Evolutionary conservation across 2,329 filamentous ascomycete species (phyloP), one percentile per base, ranked within the genome.

Genomic region (Cladosporium sp.): DNA sequence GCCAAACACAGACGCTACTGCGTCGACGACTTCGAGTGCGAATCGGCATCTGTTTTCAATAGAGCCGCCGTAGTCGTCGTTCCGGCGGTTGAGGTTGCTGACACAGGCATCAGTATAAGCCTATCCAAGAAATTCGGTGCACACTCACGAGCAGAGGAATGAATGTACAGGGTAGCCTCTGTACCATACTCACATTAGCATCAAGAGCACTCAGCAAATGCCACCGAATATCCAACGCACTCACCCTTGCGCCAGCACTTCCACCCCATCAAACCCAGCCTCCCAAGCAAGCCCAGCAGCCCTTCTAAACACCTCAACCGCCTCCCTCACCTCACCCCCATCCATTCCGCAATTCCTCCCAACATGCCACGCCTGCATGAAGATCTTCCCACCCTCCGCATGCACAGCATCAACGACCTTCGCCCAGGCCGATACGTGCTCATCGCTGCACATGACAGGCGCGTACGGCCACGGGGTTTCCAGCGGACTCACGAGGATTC

Each of bases 181-280:
- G 26, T 24, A 4, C 1, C 12, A 30, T 0, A n/a, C n/a, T 15
- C 10, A 38, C 2, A 15, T 58, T n/a, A 41, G 32, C 55, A 58
- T 28, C 21, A 58, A n/a, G n/a, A n/a, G n/a, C n/a, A n/a, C n/a
- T n/a, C n/a, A n/a, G n/a, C n/a, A n/a, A n/a, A n/a, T n/a, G n/a
- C n/a, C n/a, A n/a, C n/a, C n/a, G n/a, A n/a, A n/a, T n/a, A n/a
- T n/a, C n/a, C n/a, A n/a, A n/a, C n/a, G n/a, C n/a, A n/a, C n/a
- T 28, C 21, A 58, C 55, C 55, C 55, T 34, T 58, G 55, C n/a
- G 32, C 55, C 55, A 58, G 34, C 32, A 58, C 55, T 34, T 58
- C 55, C 12, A 58, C 34, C 11, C 55, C 55, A 41, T 58, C 55
- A 21, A 58, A 58, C 21, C 34, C 34, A 58, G 55, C 55, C n/a